phyloP scores from a whole-genome alignment of 352 stramenopile genomes.

The Peronospora farinosa region DNA sequence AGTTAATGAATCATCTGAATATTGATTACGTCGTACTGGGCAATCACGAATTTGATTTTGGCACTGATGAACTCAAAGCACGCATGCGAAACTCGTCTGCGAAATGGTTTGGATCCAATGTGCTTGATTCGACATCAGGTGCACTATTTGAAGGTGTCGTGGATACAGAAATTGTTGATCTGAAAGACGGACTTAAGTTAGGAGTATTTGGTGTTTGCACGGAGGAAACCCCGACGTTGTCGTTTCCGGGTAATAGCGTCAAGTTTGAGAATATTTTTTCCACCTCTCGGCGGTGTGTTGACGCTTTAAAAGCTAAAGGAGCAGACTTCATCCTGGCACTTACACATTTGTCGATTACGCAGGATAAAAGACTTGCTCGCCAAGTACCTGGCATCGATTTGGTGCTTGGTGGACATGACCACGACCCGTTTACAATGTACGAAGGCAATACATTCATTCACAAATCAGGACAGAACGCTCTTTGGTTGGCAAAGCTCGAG shows the following conservation, averaged over 20 bases:
- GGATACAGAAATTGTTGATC: conserved; percentile 44
- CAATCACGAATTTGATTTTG: conserved; percentile 83
- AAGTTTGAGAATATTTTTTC: conserved; percentile 47
- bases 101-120: conserved; percentile 75
- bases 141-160: conserved; percentile 36
- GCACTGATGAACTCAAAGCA: conserved; percentile 38
- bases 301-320: conserved; percentile 47
- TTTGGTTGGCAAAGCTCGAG: conserved; percentile 80
- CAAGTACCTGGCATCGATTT: conserved; percentile 71
- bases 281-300: conserved; percentile 49
- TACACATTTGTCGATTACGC: conserved; percentile 74
- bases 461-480: conserved; percentile 80
- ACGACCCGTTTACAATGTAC: conserved; percentile 84
- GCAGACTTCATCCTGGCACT: conserved; percentile 82
- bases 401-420: conserved; percentile 88
- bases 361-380: conserved; percentile 64
- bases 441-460: conserved; percentile 81
- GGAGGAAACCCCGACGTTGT: conserved; percentile 47
- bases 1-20: conserved; percentile 64
- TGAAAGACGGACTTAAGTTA: conserved; percentile 49
- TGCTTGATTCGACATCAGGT: conserved; percentile 35
- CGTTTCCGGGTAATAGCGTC: conserved; percentile 37
- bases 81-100: conserved; percentile 54
- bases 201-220: conserved; percentile 72
- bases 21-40: conserved; percentile 72